Percentiles rank a stretch among this genome's conserved stretches.
Evolutionary conservation across 2,329 filamentous ascomycete species (phyloP).

Genomic region (Myriosclerotinia scirpicola): DNA sequence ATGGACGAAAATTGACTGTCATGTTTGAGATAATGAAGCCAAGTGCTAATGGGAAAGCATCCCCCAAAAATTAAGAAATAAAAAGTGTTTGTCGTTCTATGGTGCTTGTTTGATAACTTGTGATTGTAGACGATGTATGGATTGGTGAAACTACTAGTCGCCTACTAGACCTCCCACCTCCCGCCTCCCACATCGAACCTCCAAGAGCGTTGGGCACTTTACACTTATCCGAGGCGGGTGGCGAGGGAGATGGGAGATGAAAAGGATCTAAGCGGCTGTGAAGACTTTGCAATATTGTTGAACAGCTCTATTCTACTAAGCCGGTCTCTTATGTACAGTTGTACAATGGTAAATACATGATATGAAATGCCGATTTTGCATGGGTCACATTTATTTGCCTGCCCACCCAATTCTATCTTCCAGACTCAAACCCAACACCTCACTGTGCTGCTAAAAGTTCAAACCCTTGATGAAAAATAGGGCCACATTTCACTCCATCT

Average conservation of each 20-base stretch:
- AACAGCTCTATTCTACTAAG: background rate
- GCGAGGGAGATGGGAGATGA: background rate
- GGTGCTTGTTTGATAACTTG: background rate
- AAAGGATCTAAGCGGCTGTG: too few relatives aligned
- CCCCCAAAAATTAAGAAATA: background rate
- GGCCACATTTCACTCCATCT: background rate
- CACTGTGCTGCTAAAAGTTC: conserved; percentile 4
- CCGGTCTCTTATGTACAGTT: background rate
- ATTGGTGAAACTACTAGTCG: background rate
- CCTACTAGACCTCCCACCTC: background rate
- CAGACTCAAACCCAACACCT: conserved; percentile 11
- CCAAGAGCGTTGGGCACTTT: background rate
- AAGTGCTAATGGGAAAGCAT: background rate
- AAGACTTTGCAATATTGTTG: background rate
- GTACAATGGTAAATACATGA: conserved; percentile 14
- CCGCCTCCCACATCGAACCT: background rate
- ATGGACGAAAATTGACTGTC: too few relatives aligned
- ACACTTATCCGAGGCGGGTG: background rate
- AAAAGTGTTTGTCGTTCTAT: background rate
- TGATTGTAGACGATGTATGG: background rate
- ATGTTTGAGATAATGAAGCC: background rate
- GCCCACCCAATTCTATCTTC: background rate
- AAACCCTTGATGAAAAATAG: background rate
- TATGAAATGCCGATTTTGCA: background rate
- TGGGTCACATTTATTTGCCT: background rate